Evolutionary conservation across 306 rosid genomes (phyloP).

Genomic region (Biancaea sappan): DNA sequence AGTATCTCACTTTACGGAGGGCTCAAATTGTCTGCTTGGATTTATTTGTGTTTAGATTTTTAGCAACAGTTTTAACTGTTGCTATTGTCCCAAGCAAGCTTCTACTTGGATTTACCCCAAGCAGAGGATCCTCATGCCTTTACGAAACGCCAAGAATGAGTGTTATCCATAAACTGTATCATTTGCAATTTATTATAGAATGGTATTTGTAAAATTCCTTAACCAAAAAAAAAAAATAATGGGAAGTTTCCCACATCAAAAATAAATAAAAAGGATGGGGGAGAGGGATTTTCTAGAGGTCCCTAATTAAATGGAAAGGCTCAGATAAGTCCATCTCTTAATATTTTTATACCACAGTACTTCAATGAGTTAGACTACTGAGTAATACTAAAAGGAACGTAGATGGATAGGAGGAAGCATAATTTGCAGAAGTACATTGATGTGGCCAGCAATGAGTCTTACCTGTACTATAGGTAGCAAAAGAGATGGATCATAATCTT

Average conservation of each 20-base stretch:
- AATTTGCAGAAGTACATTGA: background rate
- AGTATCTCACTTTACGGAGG: background rate
- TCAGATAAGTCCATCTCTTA: background rate
- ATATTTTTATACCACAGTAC: background rate
- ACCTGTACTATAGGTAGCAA: slow-evolving; percentile 82
- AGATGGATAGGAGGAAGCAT: background rate
- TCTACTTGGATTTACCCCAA: too few species aligned
- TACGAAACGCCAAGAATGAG: background rate
- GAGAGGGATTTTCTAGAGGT: background rate
- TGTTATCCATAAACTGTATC: background rate
- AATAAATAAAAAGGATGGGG: too few species aligned
- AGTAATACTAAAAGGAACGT: slow-evolving; percentile 4
- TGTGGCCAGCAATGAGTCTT: slow-evolving; percentile 26
- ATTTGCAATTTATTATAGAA: background rate
- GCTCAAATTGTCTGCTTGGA: too few species aligned
- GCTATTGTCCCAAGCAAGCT: too few species aligned
- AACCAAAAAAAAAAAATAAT: too few species aligned
- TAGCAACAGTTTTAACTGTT: too few species aligned
- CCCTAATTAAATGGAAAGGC: background rate
- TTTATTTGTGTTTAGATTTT: too few species aligned
- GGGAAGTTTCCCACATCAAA: background rate
- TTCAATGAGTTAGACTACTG: background rate
- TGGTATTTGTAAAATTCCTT: background rate
- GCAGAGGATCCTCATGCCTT: too few species aligned
- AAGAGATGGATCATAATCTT: slow-evolving; percentile 72